Percentiles rank a stretch among this genome's conserved stretches.
Conservation (phyloP, 1,284 basidiomycete genomes). For the Cystobasidium sp. region DNA sequence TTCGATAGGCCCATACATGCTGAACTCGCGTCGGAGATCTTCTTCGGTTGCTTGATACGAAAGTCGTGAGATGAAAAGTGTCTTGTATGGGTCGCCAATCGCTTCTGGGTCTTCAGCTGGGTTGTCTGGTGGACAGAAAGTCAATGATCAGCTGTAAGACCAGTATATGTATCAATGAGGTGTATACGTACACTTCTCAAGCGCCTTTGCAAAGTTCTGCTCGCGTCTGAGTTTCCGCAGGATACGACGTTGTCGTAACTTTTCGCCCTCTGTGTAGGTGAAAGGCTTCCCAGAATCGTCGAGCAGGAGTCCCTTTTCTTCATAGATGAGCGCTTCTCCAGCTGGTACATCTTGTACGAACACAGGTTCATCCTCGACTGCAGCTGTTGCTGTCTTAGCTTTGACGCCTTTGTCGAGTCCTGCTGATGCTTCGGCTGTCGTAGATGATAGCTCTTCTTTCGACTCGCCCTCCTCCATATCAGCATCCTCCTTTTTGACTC, state of each 20-base stretch:
- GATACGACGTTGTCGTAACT: conserved; percentile 20
- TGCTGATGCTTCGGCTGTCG: conserved; percentile 18
- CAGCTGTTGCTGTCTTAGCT: background rate
- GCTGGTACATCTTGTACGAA: conserved; percentile 1
- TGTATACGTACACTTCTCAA: conserved; percentile 45
- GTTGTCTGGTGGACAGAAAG: conserved; percentile 66
- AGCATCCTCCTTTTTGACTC: conserved; percentile 19
- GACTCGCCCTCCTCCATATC: conserved; percentile 38
- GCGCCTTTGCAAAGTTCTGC: conserved; percentile 43
- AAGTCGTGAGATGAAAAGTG: conserved; percentile 93
- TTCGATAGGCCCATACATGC: conserved; percentile 92
- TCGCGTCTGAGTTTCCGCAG: conserved; percentile 44
- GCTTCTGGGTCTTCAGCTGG: conserved; percentile 89
- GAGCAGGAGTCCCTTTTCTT: conserved; percentile 19
- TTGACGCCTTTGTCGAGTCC: conserved; percentile 44
- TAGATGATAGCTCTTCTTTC: background rate
- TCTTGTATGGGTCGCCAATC: conserved; percentile 97
- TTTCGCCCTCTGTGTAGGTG: conserved; percentile 40
- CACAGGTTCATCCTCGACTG: conserved; percentile 11
- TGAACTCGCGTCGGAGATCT: conserved; percentile 92
- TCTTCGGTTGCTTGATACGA: conserved; percentile 86
- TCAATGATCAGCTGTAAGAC: background rate
- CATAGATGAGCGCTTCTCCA: conserved; percentile 26
- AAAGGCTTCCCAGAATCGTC: conserved; percentile 28
- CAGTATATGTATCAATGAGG: background rate